These are phyloP conservation scores for Sicyos baderoa DNA, from an alignment of 306 rosid genomes.

Conservation along the genomic window DNA sequence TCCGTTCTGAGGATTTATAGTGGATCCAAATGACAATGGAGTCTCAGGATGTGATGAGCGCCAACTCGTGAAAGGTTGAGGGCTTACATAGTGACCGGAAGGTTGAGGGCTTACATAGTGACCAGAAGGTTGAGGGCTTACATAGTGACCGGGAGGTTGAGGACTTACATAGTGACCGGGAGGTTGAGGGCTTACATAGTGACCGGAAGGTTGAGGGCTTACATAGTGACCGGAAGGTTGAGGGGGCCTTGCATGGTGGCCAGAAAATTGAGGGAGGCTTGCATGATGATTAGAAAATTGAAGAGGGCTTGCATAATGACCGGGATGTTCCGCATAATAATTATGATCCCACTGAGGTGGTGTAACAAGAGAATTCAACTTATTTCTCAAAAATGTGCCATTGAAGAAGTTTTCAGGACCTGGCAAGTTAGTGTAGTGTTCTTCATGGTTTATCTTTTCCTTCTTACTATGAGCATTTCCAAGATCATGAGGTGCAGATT, in stretches of 20 bases:
- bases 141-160: constrained; percentile 28
- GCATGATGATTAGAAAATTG: constrained; percentile 23
- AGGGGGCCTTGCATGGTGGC: constrained; percentile 19
- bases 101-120: constrained; percentile 22
- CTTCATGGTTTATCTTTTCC: constrained; percentile 34
- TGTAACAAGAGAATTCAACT: constrained; percentile 29
- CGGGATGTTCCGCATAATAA: constrained; percentile 21
- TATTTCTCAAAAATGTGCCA: constrained; percentile 22
- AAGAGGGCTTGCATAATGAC: constrained; percentile 30
- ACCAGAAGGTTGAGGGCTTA: constrained; percentile 24
- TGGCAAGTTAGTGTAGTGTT: constrained; percentile 26
- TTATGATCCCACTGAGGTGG: constrained; percentile 29
- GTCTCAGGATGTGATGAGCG: constrained; percentile 30
- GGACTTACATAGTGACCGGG: constrained; percentile 21
- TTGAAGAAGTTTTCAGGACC: constrained; percentile 36
- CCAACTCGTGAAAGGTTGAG: constrained; percentile 24
- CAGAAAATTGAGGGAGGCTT: constrained; percentile 22
- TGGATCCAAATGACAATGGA: constrained; percentile 30
- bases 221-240: constrained; percentile 24
- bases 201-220: constrained; percentile 24
- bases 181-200: constrained; percentile 32
- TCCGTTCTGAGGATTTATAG: constrained; percentile 26
- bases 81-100: constrained; percentile 33
- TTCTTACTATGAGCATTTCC: constrained; percentile 39
- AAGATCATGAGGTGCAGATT: constrained; percentile 50